These are phyloP conservation scores for Cercospora zeae-maydis DNA, from an alignment of 2,329 filamentous ascomycete genomes.

Conservation along the genomic window DNA sequence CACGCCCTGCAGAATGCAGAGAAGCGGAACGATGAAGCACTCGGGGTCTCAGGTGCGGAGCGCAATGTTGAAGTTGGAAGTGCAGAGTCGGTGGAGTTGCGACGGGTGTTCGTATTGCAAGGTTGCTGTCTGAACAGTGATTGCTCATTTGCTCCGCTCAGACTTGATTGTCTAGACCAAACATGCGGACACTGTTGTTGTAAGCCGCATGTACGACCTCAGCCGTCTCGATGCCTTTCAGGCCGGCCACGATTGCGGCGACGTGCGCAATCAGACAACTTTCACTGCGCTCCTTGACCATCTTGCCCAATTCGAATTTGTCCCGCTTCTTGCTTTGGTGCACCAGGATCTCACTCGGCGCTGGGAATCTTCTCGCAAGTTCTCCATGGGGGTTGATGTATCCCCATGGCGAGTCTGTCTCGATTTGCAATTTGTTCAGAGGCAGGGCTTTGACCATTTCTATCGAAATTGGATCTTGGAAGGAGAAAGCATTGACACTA, in stretches of 20 bases:
- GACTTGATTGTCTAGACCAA: slow-evolving; percentile 13
- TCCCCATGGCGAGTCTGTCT: slow-evolving; percentile 52
- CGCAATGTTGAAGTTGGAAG: neutral
- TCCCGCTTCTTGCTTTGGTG: slow-evolving; percentile 47
- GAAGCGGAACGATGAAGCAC: no score
- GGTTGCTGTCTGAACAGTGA: neutral
- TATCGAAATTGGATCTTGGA: slow-evolving; percentile 39
- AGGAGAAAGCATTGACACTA: slow-evolving; percentile 52
- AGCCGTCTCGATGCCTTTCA: slow-evolving; percentile 45
- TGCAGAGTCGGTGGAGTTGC: neutral
- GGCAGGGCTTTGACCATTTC: slow-evolving; percentile 46
- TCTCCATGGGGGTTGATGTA: slow-evolving; percentile 40
- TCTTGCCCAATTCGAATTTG: slow-evolving; percentile 45
- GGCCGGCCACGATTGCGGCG: slow-evolving; percentile 48
- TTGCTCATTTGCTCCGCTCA: neutral
- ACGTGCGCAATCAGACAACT: slow-evolving; percentile 50
- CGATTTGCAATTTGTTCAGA: slow-evolving; percentile 44
- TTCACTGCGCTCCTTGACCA: slow-evolving; percentile 54
- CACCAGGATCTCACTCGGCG: slow-evolving; percentile 26
- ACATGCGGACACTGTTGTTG: slow-evolving; percentile 39
- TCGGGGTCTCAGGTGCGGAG: neutral
- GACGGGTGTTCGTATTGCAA: neutral
- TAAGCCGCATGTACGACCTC: slow-evolving; percentile 44
- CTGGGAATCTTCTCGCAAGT: slow-evolving; percentile 42
- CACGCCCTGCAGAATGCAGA: no score